These are phyloP conservation scores for Suhomyces ambrosiae DNA, from an alignment of 1,139 yeast genomes.

Conservation along the genomic window DNA sequence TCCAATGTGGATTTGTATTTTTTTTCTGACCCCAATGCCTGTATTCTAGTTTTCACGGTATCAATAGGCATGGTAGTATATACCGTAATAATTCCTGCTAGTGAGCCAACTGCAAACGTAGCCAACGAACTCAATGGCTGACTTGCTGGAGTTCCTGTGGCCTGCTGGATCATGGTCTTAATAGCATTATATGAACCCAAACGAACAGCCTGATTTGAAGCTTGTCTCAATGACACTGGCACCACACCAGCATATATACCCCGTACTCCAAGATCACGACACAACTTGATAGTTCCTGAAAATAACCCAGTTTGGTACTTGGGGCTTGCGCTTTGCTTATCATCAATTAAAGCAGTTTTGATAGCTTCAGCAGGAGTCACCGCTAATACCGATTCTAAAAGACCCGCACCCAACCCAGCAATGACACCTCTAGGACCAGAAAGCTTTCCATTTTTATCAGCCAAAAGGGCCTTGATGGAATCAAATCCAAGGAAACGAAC, in stretches of 20 bases:
- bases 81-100: conserved; percentile 92
- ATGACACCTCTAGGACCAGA: conserved; percentile 88
- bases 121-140: conserved; percentile 77
- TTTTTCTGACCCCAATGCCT: conserved; percentile 78
- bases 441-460: conserved; percentile 83
- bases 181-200: conserved; percentile 90
- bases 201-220: conserved; percentile 92
- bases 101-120: conserved; percentile 88
- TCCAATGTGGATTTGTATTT: conserved; percentile 73
- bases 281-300: conserved; percentile 62
- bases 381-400: conserved; percentile 86
- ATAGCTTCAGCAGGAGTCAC: conserved; percentile 97
- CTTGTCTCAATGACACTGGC: conserved; percentile 94
- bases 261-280: conserved; percentile 74
- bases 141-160: conserved; percentile 61
- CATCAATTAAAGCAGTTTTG: conserved; percentile 94
- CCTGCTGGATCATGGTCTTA: conserved; percentile 78
- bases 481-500: conserved; percentile 93
- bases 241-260: conserved; percentile 89
- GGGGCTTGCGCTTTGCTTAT: conserved; percentile 74
- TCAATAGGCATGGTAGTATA: conserved; percentile 98
- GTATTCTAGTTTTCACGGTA: conserved; percentile 97
- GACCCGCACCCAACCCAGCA: conserved; percentile 97
- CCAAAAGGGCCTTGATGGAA: conserved; percentile 71
- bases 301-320: conserved; percentile 71